Evolutionary conservation across 208 protist genomes (phyloP).

Genomic region (Leishmania lainsoni): DNA sequence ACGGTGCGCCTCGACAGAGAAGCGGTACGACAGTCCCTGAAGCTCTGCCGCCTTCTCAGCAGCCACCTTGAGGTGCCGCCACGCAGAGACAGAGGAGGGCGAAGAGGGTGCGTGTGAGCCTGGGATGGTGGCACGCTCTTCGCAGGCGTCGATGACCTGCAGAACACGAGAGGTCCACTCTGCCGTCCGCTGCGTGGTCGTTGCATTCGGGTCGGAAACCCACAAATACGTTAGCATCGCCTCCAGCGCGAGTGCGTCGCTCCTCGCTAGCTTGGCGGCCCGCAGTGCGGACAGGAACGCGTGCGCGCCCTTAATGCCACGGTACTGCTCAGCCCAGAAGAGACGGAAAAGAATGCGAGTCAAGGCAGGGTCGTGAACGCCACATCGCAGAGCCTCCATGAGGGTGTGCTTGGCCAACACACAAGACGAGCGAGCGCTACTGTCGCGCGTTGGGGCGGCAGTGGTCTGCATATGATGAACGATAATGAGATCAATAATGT

Average conservation of each 20-base stretch:
- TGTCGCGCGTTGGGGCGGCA: neutral
- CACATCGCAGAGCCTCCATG: conserved; percentile 56
- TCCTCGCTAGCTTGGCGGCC: conserved; percentile 34
- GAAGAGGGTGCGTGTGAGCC: neutral
- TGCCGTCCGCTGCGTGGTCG: neutral
- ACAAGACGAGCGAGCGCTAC: conserved; percentile 9
- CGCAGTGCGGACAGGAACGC: conserved; percentile 70
- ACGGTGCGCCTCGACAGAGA: conserved; percentile 49
- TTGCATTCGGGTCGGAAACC: conserved; percentile 11
- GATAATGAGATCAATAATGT: conserved; percentile 23
- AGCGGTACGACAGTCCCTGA: conserved; percentile 9
- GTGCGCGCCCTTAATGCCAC: conserved; percentile 58
- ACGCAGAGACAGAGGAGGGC: neutral
- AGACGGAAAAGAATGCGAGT: conserved; percentile 43
- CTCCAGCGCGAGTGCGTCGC: conserved; percentile 42
- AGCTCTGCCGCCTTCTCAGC: neutral
- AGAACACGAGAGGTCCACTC: conserved; percentile 19
- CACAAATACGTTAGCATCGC: conserved; percentile 61
- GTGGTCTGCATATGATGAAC: conserved; percentile 1
- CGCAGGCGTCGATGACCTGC: neutral
- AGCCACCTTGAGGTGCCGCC: conserved; percentile 2
- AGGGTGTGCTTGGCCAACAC: conserved; percentile 53
- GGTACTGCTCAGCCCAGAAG: conserved; percentile 63
- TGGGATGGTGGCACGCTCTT: neutral
- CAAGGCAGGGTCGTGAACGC: conserved; percentile 37